Percentiles rank a stretch among this genome's conserved stretches.
Conservation (phyloP, 2,329 filamentous ascomycete genomes). For the Fusarium succisae region DNA sequence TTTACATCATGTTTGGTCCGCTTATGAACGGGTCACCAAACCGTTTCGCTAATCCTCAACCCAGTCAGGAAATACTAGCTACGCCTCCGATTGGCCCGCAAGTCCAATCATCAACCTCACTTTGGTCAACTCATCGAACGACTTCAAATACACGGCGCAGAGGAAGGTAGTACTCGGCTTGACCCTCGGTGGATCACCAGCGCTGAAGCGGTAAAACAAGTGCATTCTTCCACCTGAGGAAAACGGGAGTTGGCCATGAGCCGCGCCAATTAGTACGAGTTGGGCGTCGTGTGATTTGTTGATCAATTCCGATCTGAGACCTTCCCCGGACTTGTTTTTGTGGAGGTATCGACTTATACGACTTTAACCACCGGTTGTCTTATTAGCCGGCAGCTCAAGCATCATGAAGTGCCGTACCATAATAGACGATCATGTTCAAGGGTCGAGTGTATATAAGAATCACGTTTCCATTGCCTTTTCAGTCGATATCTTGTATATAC, state of each 20-base stretch:
- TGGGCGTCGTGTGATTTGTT: not conserved
- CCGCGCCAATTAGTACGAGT: slow-evolving; percentile 11
- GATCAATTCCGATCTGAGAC: slow-evolving; percentile 12
- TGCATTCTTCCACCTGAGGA: slow-evolving; percentile 5
- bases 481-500: not conserved
- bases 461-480: not conserved
- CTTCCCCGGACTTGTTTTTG: slow-evolving; percentile 11
- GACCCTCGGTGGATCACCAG: not conserved
- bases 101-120: not conserved
- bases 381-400: slow-evolving; percentile 12
- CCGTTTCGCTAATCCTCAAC: not conserved
- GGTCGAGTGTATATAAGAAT: not conserved
- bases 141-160: not conserved
- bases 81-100: slow-evolving; percentile 3
- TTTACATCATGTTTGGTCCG: slow-evolving; percentile 13
- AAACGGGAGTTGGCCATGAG: not conserved
- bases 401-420: not conserved
- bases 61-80: not conserved
- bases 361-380: slow-evolving; percentile 14
- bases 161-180: slow-evolving; percentile 10
- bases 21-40: slow-evolving; percentile 2
- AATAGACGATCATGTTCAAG: not conserved
- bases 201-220: not conserved
- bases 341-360: slow-evolving; percentile 12
- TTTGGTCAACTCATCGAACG: slow-evolving; percentile 1